A percentile compares a stretch with the other conserved stretches of the same genome.
These are phyloP conservation scores for Hypoxylon fuscum DNA, from an alignment of 495 filamentous ascomycete genomes.

Conservation along the genomic window DNA sequence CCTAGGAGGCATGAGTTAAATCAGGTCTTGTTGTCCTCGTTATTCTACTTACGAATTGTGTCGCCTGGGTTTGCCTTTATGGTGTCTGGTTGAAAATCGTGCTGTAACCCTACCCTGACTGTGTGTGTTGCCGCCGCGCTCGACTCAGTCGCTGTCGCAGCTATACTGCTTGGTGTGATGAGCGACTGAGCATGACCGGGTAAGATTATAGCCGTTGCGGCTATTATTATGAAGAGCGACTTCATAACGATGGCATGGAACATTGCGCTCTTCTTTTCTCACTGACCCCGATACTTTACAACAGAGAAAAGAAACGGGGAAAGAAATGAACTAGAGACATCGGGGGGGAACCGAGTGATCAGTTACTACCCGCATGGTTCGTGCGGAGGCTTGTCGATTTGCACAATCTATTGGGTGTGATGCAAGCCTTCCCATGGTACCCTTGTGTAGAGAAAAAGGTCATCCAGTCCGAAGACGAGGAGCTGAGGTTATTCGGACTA, in stretches of 20 bases:
- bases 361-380: background rate
- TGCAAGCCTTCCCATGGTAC: background rate
- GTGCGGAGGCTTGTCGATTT: background rate
- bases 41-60: slow-evolving; percentile 24
- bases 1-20: slow-evolving; percentile 7
- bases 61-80: slow-evolving; percentile 17
- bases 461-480: no score
- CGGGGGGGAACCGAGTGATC: background rate
- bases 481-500: background rate
- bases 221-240: background rate
- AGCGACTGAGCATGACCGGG: background rate
- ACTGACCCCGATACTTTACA: background rate
- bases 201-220: background rate
- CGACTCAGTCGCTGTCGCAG: background rate
- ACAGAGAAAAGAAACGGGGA: background rate
- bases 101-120: slow-evolving; percentile 18
- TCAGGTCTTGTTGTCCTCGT: no score
- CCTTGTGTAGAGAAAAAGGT: no score
- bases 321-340: background rate
- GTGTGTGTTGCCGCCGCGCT: slow-evolving; percentile 15
- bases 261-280: background rate
- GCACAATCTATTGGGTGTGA: no score
- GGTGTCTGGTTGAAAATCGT: slow-evolving; percentile 20
- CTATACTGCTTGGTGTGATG: background rate
- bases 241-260: background rate